Conservation (phyloP, 352 stramenopile species). For the Globisporangium paddicum region DNA sequence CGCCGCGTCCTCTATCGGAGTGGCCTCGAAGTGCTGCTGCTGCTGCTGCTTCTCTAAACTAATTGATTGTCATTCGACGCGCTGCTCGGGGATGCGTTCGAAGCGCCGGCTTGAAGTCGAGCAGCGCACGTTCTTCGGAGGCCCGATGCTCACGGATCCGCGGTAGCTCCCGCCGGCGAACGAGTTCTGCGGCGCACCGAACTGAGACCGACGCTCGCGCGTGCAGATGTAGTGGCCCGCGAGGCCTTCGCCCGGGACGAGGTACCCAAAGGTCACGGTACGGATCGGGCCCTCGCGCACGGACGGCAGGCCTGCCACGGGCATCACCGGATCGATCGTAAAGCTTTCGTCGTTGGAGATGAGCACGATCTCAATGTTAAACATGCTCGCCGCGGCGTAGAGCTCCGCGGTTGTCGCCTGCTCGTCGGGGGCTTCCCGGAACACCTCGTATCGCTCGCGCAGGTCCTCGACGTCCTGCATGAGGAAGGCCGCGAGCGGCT, state of each 20-base stretch:
- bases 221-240: conserved; percentile 84
- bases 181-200: conserved; percentile 43
- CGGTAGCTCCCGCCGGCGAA: conserved; percentile 75
- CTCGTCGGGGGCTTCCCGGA: conserved; percentile 64
- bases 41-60: conserved; percentile 5
- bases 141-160: conserved; percentile 64
- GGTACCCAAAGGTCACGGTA: conserved; percentile 70
- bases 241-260: conserved; percentile 58
- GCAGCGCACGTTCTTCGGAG: conserved; percentile 47
- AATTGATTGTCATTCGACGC: conserved; percentile 42
- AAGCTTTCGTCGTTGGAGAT: conserved; percentile 82
- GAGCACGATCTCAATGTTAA: conserved; percentile 76
- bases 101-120: conserved; percentile 41
- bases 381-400: conserved; percentile 77
- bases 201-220: conserved; percentile 35
- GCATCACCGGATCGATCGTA: conserved; percentile 74
- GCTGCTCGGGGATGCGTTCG: conserved; percentile 57
- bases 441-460: conserved; percentile 62
- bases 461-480: conserved; percentile 75
- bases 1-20: too few relatives aligned
- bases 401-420: conserved; percentile 77
- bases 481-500: conserved; percentile 50
- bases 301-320: conserved; percentile 48
- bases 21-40: background rate
- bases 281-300: conserved; percentile 46